phyloP scores from a whole-genome alignment of 148 eudicot genomes.

The Pharnaceum exiguum region DNA sequence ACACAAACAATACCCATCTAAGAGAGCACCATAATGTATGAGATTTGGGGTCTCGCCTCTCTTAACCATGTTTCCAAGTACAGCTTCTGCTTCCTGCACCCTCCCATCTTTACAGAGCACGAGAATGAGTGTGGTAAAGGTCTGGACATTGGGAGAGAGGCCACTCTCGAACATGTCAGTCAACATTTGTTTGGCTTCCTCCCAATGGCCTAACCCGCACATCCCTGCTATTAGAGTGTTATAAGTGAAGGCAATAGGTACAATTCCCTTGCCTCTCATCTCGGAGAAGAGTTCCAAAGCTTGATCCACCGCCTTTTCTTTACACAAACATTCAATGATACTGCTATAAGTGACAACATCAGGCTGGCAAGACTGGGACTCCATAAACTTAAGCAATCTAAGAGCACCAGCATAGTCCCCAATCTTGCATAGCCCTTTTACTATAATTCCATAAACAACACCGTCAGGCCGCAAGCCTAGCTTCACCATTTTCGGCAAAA shows the following conservation, averaged over 20 bases:
- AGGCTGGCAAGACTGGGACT: background rate
- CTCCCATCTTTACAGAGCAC: conserved; percentile 23
- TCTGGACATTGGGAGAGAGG: conserved; percentile 13
- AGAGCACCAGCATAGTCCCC: background rate
- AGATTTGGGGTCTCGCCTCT: conserved; percentile 12
- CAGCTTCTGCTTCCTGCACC: conserved; percentile 14
- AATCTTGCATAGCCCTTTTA: conserved; percentile 9
- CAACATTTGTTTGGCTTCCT: conserved; percentile 5
- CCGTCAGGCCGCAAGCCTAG: background rate
- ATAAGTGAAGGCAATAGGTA: background rate
- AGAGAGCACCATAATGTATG: conserved; percentile 1
- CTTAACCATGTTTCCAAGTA: conserved; percentile 10
- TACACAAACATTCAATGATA: background rate
- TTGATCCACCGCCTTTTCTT: background rate
- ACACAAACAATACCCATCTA: conserved; percentile 2
- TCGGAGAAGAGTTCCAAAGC: background rate
- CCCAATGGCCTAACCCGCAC: background rate
- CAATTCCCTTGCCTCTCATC: background rate
- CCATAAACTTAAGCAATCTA: background rate
- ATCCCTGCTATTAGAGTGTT: background rate
- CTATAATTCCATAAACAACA: conserved; percentile 1
- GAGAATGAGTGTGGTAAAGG: conserved; percentile 24
- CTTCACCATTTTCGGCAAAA: background rate
- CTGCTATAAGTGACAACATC: background rate
- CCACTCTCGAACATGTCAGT: conserved; percentile 21